phyloP scores from a whole-genome alignment of 768 basidiomycete species.

The Tephrocybe sp. region DNA sequence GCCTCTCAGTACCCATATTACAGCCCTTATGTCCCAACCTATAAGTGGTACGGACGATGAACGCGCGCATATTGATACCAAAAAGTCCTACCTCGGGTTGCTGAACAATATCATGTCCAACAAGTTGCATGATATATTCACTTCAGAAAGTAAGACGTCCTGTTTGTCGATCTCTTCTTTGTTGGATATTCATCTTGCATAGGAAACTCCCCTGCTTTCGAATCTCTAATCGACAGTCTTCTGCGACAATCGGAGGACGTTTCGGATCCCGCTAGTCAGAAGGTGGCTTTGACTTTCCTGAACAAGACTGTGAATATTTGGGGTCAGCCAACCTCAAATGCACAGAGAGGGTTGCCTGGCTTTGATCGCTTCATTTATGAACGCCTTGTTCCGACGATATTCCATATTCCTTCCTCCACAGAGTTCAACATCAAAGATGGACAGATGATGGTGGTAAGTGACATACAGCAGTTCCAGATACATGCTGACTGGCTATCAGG shows the following conservation, averaged over 20 bases:
- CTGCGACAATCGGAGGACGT: slow-evolving; percentile 71
- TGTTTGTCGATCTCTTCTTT: not conserved
- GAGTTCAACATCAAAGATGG: slow-evolving; percentile 90
- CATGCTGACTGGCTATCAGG: slow-evolving; percentile 42
- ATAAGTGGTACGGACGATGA: slow-evolving; percentile 87
- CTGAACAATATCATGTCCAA: slow-evolving; percentile 79
- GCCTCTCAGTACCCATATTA: slow-evolving; percentile 83
- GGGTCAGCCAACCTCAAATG: slow-evolving; percentile 53
- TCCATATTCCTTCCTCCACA: slow-evolving; percentile 75
- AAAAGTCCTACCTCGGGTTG: slow-evolving; percentile 84
- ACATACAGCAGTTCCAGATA: not conserved
- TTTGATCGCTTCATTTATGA: slow-evolving; percentile 94
- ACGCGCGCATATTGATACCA: slow-evolving; percentile 75
- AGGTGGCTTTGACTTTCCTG: slow-evolving; percentile 79
- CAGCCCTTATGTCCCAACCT: slow-evolving; percentile 76
- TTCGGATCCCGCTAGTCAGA: slow-evolving; percentile 75
- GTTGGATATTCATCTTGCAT: slow-evolving; percentile 4
- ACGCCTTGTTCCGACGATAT: slow-evolving; percentile 76
- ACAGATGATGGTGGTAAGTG: slow-evolving; percentile 76
- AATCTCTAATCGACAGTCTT: slow-evolving; percentile 75
- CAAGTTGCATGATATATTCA: slow-evolving; percentile 82
- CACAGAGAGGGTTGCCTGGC: slow-evolving; percentile 65
- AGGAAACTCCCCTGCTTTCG: slow-evolving; percentile 60
- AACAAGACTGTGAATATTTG: slow-evolving; percentile 65
- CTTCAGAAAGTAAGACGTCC: slow-evolving; percentile 73